A percentile compares a stretch with the other conserved stretches of the same genome.
Evolutionary conservation across 2,329 filamentous ascomycete species (phyloP).

Genomic region (Ophiocordyceps unilateralis): DNA sequence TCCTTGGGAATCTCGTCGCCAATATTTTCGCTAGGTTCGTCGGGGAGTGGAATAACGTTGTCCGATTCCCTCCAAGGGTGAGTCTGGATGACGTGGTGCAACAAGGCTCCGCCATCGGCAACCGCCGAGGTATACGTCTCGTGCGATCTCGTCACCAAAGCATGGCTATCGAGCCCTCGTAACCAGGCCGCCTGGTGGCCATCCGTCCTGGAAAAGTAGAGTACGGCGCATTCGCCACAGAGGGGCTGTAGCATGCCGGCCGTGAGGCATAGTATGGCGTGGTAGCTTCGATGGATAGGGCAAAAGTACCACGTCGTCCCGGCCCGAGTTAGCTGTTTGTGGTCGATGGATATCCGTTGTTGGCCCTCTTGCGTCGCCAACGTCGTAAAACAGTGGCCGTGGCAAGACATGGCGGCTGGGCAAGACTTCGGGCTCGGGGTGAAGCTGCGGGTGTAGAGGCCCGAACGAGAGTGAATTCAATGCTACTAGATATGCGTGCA

Average conservation of each 20-base stretch:
- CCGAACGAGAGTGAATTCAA: no score
- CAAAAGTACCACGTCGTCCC: slow-evolving; percentile 15
- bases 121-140: not conserved
- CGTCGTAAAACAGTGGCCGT: slow-evolving; percentile 9
- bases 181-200: slow-evolving; percentile 7
- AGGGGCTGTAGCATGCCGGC: slow-evolving; percentile 8
- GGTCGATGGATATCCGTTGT: slow-evolving; percentile 4
- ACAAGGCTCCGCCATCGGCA: no score
- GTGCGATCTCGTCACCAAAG: no score
- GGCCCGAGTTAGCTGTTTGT: slow-evolving; percentile 4
- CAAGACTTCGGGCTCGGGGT: no score
- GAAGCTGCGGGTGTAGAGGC: no score
- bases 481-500: no score
- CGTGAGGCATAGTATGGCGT: slow-evolving; percentile 8
- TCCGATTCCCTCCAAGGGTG: no score
- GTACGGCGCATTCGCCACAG: slow-evolving; percentile 16
- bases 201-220: slow-evolving; percentile 9
- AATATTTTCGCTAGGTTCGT: no score
- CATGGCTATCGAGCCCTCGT: no score
- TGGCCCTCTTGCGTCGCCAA: not conserved
- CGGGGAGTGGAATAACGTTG: no score
- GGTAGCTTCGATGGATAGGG: slow-evolving; percentile 10
- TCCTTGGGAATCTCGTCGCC: slow-evolving; percentile 7
- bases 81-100: no score
- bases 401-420: slow-evolving; percentile 8